These are phyloP conservation scores for Puccinia horiana DNA, from an alignment of 1,284 basidiomycete genomes.

Conservation along the genomic window DNA sequence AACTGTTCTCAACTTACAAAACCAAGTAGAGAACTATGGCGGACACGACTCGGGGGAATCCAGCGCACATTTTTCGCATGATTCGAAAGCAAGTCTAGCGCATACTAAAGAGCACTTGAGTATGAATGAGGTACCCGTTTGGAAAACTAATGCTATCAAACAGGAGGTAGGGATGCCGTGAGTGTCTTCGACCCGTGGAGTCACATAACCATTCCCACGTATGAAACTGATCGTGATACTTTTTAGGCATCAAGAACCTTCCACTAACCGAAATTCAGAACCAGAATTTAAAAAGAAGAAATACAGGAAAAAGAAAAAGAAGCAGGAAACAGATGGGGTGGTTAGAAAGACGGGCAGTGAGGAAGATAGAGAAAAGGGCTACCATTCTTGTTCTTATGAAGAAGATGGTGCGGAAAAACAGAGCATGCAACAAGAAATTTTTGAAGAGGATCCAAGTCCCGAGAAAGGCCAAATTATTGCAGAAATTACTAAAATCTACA, in stretches of 20 bases:
- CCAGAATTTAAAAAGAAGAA: not conserved
- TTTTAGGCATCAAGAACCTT: not conserved
- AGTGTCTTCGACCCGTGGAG: not conserved
- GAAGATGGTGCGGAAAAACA: not conserved
- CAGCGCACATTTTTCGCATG: not conserved
- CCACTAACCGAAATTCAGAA: not conserved
- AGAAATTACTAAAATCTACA: not conserved
- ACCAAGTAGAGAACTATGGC: not conserved
- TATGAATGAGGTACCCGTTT: not conserved
- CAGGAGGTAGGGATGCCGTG: not conserved
- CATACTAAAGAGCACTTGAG: not conserved
- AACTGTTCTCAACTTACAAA: not conserved
- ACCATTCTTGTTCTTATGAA: not conserved
- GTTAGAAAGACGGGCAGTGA: not conserved
- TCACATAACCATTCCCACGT: not conserved
- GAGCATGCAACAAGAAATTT: not conserved
- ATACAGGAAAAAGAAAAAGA: not conserved
- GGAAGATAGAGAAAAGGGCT: not conserved
- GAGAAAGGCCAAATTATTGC: not conserved
- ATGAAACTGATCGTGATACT: not conserved
- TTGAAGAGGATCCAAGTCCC: not conserved
- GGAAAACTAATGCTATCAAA: not conserved
- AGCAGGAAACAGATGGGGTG: not conserved
- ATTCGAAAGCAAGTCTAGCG: not conserved
- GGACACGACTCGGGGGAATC: not conserved